Base-by-base conservation (phyloP, 305 asterid species). In the Fraxinus paxiana region DNA sequence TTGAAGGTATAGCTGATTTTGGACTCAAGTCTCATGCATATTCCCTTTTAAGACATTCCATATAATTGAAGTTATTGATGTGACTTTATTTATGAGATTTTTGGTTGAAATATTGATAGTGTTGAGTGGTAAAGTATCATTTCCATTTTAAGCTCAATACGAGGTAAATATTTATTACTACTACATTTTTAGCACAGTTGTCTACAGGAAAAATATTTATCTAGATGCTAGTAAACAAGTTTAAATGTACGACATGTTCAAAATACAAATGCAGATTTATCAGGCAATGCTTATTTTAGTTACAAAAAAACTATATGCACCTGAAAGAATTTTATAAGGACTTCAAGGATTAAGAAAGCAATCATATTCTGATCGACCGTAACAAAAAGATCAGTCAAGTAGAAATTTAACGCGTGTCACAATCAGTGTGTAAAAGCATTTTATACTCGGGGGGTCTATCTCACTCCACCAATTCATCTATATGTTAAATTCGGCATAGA, bases 241-340 rank as follows among this genome's bases (percentile, higher is more conserved):
- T 9, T 9, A 61, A 24, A 9, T 24, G 15, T 24, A 9, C n/a
- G 2, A 63, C 6, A 8, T 9, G n/a, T 63, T 22, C 72, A 63
- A 12, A 9, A 26, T 12, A 65, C 13, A 65, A 26, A 24, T 65
- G 34, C 35, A 26, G 3, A 65, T 26, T 65, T 26, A 26, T 65
- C 73, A 10, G 5, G 37, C 35, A 2, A 22, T 65, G 37, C 17
- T 65, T 65, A 65, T 8, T 22, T 22, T 65, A 65, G 6, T 65
- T 65, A 59, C 10, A 26, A 24, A 26, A 24, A 33, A 26, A 73
- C 28, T 78, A 61, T 33, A 2, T 18, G 31, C 48, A 33, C 38
- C 31, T 74, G 73, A 81, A 78, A 77, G 67, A 48, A 30, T 5
- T 3, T 7, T 35, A 75, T 67, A 28, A 73, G 76, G 56, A 82